Conservation (phyloP, 371 early-diverging fungal species). For the Rhizopus delemar region DNA sequence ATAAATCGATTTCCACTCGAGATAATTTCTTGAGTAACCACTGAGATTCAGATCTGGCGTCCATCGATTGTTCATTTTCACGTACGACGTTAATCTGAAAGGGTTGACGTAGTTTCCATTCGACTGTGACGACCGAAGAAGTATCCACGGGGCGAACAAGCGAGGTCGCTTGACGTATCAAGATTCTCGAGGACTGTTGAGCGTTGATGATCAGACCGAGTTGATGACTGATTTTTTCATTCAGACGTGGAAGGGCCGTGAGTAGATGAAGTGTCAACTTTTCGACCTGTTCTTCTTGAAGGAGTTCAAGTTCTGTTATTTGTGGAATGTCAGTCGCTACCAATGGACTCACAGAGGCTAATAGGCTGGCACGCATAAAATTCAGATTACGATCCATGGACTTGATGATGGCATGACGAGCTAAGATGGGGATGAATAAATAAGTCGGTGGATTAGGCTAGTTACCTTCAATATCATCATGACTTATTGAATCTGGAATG, state of each 20-base stretch:
- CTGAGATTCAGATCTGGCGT: slow-evolving; percentile 15
- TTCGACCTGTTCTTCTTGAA: slow-evolving; percentile 13
- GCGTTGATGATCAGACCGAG: slow-evolving; percentile 36
- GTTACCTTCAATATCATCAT: slow-evolving; percentile 26
- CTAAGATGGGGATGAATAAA: slow-evolving; percentile 7
- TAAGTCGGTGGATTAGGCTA: background rate
- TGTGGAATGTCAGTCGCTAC: slow-evolving; percentile 28
- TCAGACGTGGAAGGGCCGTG: slow-evolving; percentile 9
- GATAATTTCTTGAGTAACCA: slow-evolving; percentile 23
- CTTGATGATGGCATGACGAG: slow-evolving; percentile 19
- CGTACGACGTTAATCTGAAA: slow-evolving; percentile 30
- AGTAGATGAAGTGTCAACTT: background rate
- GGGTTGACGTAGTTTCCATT: slow-evolving; percentile 33
- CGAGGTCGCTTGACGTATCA: slow-evolving; percentile 29
- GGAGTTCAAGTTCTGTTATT: slow-evolving; percentile 8
- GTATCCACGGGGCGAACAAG: slow-evolving; percentile 1
- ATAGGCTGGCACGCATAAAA: slow-evolving; percentile 34
- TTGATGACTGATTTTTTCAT: slow-evolving; percentile 35
- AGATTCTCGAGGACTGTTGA: slow-evolving; percentile 26
- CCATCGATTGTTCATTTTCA: slow-evolving; percentile 7
- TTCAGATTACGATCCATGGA: slow-evolving; percentile 33
- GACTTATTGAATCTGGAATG: slow-evolving; percentile 31
- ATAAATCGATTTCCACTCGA: slow-evolving; percentile 15
- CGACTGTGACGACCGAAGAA: slow-evolving; percentile 20
- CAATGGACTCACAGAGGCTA: slow-evolving; percentile 34